Evolutionary conservation across 768 basidiomycete genomes (phyloP), one percentile per base, ranked within the genome.

Genomic region (Botryobasidium botryosum): DNA sequence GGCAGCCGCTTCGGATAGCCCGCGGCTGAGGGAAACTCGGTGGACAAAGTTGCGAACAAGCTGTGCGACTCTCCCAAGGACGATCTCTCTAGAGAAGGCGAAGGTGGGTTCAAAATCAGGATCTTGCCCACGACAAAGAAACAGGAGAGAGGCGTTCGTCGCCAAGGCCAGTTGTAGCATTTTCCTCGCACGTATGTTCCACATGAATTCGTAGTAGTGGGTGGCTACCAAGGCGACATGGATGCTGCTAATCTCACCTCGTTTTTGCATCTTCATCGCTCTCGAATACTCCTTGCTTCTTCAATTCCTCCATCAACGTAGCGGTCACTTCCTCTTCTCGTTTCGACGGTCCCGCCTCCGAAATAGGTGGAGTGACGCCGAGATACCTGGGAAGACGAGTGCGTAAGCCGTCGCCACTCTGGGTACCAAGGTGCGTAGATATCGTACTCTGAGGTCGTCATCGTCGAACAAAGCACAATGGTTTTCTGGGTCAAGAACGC

Each of bases 11-110:
- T 96, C 90, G 25, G 90, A 91, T 37, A 92, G 66, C 5, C 92
- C 92, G 32, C 71, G 73, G 35, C 73, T 64, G 46, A 91, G 59
- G 6, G 83, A 80, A 1, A 91, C 77, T 50, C 74, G 72, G 56
- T 74, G 75, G 40, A 99, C 94, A 58, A 97, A 99, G 57, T 84
- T 76, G 65, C 87, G 88, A 53, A 96, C 87, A 23, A 94, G 69
- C 43, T 78, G 74, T 35, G 85, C 77, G 37, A 99, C 75, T 37
- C 84, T 79, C 15, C 86, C 91, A 17, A 99, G 72, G 10, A 97
- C 85, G 45, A 84, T 72, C 65, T 97, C 92, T 67, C 94, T 97
- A n/a, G n/a, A n/a, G 55, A 21, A 33, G 36, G 23, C 32, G 32
- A 32, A 41, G n/a, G 36, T 8, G n/a, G 36, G n/a, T n/a, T n/a